phyloP scores from a whole-genome alignment of 78 protist species.

The Guillardia theta region DNA sequence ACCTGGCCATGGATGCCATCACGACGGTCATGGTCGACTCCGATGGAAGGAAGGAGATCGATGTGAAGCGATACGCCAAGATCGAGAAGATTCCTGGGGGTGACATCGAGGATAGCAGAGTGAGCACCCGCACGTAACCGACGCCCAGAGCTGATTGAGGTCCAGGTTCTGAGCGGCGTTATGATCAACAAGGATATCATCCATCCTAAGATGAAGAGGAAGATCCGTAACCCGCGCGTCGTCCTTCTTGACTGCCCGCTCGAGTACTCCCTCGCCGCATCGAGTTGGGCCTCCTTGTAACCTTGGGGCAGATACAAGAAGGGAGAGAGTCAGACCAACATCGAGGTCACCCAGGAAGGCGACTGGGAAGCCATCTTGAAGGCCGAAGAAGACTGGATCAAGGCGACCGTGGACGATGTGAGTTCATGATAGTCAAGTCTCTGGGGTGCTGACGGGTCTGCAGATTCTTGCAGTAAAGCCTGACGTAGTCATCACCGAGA shows the following conservation, averaged over 20 bases:
- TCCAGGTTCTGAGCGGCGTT: conserved; percentile 92
- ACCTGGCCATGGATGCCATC: conserved; percentile 96
- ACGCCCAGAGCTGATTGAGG: conserved; percentile 87
- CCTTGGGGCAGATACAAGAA: too few relatives aligned
- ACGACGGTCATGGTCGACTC: conserved; percentile 64
- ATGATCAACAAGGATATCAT: conserved; percentile 97
- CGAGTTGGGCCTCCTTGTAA: too few relatives aligned
- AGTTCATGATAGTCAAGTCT: neutral
- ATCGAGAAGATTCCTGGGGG: conserved; percentile 86
- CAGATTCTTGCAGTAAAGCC: conserved; percentile 94
- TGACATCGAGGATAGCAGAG: neutral
- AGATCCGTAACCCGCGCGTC: conserved; percentile 95
- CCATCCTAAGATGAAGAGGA: conserved; percentile 83
- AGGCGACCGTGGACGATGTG: neutral
- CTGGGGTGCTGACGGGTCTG: neutral
- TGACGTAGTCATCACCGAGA: conserved; percentile 98
- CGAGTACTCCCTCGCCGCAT: too few relatives aligned
- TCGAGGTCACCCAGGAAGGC: conserved; percentile 85
- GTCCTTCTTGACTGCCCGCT: conserved; percentile 96
- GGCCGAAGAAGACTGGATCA: conserved; percentile 46
- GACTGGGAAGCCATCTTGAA: conserved; percentile 77
- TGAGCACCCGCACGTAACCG: too few relatives aligned
- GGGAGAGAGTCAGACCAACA: conserved; percentile 92
- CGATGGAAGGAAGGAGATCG: conserved; percentile 87
- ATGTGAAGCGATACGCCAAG: conserved; percentile 90